Conservation (phyloP, 306 rosid species). For the Mimosa pudica region DNA sequence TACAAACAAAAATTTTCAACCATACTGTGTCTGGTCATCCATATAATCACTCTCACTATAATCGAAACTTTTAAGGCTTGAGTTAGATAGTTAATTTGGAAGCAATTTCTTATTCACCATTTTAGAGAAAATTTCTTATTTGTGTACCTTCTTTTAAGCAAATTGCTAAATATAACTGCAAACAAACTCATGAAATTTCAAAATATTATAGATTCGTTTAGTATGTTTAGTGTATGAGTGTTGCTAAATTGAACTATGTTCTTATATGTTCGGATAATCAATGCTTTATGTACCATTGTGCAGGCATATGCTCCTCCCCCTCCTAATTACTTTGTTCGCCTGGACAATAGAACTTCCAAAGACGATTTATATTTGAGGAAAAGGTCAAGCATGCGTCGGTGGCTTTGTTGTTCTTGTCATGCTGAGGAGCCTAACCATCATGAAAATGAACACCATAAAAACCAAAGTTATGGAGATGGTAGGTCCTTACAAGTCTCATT, state of each 20-base stretch:
- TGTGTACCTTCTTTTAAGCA: background rate
- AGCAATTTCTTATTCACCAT: background rate
- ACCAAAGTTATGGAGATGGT: slow-evolving; percentile 83
- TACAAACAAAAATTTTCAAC: background rate
- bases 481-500: slow-evolving; percentile 23
- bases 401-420: slow-evolving; percentile 90
- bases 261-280: background rate
- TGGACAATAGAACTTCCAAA: slow-evolving; percentile 43
- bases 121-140: background rate
- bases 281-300: slow-evolving; percentile 34
- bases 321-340: slow-evolving; percentile 68
- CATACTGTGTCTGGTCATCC: background rate
- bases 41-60: background rate
- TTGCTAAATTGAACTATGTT: slow-evolving; percentile 19
- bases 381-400: slow-evolving; percentile 86
- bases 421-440: slow-evolving; percentile 78
- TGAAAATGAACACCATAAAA: slow-evolving; percentile 81
- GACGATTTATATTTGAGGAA: slow-evolving; percentile 61
- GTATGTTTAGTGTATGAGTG: background rate
- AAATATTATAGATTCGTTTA: background rate
- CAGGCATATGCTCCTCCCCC: slow-evolving; percentile 82
- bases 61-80: background rate
- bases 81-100: background rate
- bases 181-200: background rate
- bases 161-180: slow-evolving; percentile 7